Evolutionary conservation across 306 rosid genomes (phyloP).

Genomic region (Lotus japonicus): DNA sequence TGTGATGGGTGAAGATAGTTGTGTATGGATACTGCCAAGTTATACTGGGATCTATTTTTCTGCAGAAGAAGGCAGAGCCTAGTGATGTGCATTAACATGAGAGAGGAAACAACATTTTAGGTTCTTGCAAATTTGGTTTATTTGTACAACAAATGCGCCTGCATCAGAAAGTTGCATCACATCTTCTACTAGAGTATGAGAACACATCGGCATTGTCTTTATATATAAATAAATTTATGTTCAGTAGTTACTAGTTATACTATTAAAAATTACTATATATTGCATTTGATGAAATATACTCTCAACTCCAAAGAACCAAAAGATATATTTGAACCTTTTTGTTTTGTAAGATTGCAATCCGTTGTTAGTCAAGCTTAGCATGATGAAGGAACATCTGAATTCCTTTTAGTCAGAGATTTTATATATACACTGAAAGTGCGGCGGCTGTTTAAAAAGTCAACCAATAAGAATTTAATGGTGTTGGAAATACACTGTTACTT

Average conservation of each 20-base stretch:
- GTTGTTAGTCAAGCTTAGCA: neutral
- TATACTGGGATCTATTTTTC: conserved; percentile 67
- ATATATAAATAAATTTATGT: conserved; percentile 5
- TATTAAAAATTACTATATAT: neutral
- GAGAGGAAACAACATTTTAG: conserved; percentile 4
- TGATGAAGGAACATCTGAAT: no score
- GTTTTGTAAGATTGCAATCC: neutral
- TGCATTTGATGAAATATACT: conserved; percentile 19
- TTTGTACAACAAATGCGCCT: conserved; percentile 19
- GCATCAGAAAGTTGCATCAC: conserved; percentile 23
- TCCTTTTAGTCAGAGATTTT: no score
- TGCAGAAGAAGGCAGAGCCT: conserved; percentile 57
- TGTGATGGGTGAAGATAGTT: no score
- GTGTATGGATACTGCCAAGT: no score
- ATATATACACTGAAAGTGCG: no score
- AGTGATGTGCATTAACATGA: conserved; percentile 44
- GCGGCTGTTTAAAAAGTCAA: no score
- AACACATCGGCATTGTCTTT: conserved; percentile 22
- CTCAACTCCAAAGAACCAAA: neutral
- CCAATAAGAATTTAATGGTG: no score
- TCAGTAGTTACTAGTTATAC: neutral
- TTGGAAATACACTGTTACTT: no score
- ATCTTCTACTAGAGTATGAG: neutral
- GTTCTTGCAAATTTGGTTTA: conserved; percentile 26
- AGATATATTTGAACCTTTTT: conserved; percentile 1